Evolutionary conservation across 306 rosid genomes (phyloP).

Genomic region (Cotoneaster glaucophyllus): DNA sequence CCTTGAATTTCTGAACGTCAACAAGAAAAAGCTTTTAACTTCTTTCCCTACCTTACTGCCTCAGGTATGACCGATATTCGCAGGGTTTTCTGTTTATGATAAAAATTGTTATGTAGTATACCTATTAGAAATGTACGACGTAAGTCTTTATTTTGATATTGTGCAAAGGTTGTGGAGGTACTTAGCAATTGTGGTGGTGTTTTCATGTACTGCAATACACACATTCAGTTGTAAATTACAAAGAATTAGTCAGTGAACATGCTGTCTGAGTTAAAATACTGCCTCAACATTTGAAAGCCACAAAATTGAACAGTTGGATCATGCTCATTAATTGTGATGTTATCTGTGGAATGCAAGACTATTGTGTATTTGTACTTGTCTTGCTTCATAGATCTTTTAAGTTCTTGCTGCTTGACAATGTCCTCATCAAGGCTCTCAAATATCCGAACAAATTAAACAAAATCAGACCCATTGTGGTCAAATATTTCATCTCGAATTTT

Average conservation of each 20-base stretch:
- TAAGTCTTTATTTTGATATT: background rate
- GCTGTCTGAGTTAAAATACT: background rate
- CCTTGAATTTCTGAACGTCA: constrained; percentile 63
- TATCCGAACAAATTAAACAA: background rate
- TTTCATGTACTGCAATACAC: background rate
- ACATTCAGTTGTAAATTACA: background rate
- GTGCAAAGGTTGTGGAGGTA: too few relatives aligned
- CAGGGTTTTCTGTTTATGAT: constrained; percentile 3
- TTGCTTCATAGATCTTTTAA: background rate
- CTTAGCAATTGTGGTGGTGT: background rate
- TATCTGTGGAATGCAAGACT: background rate
- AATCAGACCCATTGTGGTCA: background rate
- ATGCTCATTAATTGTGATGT: background rate
- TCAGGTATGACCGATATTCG: constrained; percentile 52
- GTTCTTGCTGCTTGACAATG: background rate
- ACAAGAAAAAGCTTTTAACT: constrained; percentile 59
- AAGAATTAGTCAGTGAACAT: background rate
- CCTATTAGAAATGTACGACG: background rate
- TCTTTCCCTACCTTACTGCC: constrained; percentile 80
- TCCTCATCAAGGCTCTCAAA: background rate
- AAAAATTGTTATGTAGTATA: background rate
- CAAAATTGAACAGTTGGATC: background rate
- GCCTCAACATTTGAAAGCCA: background rate
- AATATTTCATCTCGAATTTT: background rate
- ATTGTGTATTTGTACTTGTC: background rate